phyloP scores from a whole-genome alignment of 768 basidiomycete species.

The Collybia mongolica region DNA sequence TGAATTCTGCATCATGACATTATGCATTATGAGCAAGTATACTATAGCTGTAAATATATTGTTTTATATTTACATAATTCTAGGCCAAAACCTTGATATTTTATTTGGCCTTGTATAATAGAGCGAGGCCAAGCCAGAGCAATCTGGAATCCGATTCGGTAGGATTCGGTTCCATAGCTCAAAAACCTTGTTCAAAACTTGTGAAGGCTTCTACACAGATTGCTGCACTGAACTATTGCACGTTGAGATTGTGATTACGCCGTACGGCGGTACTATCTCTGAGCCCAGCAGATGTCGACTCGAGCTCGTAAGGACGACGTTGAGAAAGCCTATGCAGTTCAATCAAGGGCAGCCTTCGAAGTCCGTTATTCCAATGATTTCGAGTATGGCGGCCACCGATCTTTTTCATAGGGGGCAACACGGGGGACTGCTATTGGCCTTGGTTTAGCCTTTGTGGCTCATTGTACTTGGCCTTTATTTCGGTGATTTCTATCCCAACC shows the following conservation, averaged over 20 bases:
- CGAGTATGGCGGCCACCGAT: conserved; percentile 4
- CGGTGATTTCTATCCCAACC: conserved; percentile 37
- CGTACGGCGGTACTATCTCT: too few relatives aligned
- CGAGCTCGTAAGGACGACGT: conserved; percentile 48
- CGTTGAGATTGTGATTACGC: too few relatives aligned
- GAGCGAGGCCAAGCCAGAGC: too few relatives aligned
- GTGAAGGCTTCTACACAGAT: not conserved
- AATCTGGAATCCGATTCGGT: too few relatives aligned
- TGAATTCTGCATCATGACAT: too few relatives aligned
- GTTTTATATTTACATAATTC: too few relatives aligned
- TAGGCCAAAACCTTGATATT: too few relatives aligned
- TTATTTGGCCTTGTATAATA: too few relatives aligned
- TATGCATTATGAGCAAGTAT: too few relatives aligned
- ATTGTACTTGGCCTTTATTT: conserved; percentile 73
- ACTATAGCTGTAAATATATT: too few relatives aligned
- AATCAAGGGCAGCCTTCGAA: conserved; percentile 55
- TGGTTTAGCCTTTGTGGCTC: conserved; percentile 60
- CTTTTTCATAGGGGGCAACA: conserved; percentile 46
- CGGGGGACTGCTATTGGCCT: conserved; percentile 53
- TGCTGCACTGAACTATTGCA: too few relatives aligned
- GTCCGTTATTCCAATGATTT: conserved; percentile 31
- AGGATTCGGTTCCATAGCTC: not conserved
- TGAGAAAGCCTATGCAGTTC: conserved; percentile 57
- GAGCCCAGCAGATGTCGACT: conserved; percentile 21
- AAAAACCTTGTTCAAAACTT: not conserved